A percentile compares a stretch with the other conserved stretches of the same genome.
Conservation (phyloP, 2,329 filamentous ascomycete genomes). For the Fusarium sp. region DNA sequence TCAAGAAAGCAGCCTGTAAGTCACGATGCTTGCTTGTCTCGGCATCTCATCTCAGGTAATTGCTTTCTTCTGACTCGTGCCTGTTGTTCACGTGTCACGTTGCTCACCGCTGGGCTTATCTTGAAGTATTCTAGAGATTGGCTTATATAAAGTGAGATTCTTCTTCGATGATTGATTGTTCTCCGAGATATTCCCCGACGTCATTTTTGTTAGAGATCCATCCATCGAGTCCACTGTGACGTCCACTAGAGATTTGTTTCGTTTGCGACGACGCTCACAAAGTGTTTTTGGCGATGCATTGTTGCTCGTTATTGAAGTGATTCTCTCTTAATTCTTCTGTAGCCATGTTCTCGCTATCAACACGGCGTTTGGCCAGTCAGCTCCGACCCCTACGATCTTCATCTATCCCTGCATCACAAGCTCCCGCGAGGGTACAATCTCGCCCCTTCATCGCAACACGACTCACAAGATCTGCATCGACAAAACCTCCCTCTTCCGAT, state of each 20-base stretch:
- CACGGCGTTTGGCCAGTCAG: conserved; percentile 16
- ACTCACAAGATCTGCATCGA: not conserved
- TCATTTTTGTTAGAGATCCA: conserved; percentile 12
- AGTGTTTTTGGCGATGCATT: conserved; percentile 17
- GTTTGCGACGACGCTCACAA: not conserved
- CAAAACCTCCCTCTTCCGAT: not conserved
- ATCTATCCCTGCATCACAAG: conserved; percentile 4
- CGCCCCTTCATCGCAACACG: conserved; percentile 14
- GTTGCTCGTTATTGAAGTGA: not conserved
- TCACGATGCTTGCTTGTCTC: conserved; percentile 36
- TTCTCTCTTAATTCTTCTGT: not conserved
- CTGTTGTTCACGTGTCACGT: conserved; percentile 24
- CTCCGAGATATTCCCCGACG: conserved; percentile 29
- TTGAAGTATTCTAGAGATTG: not conserved
- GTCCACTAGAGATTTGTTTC: not conserved
- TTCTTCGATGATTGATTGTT: not conserved
- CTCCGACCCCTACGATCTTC: conserved; percentile 15
- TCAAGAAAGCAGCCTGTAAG: not conserved
- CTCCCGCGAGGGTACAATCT: conserved; percentile 13
- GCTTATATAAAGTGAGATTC: conserved; percentile 15
- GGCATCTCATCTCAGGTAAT: conserved; percentile 12
- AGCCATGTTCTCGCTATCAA: conserved; percentile 29
- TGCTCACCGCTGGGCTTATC: conserved; percentile 23
- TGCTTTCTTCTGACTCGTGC: not conserved
- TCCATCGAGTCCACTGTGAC: conserved; percentile 21